Conservation (phyloP, 495 filamentous ascomycete genomes). For the Chaetomidium leptoderma region DNA sequence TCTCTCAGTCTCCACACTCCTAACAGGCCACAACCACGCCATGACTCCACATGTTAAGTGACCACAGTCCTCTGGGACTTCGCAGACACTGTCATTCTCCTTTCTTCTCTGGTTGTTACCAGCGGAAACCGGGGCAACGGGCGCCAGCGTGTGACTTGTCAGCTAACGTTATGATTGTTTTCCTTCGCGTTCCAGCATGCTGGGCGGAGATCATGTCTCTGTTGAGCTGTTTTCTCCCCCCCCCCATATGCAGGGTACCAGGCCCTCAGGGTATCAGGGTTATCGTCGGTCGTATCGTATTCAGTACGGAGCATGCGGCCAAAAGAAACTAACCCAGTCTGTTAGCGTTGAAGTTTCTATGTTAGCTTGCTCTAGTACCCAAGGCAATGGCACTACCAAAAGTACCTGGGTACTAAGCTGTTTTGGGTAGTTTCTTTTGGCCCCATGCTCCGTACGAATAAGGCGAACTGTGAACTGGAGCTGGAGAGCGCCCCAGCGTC, state of each 20-base stretch:
- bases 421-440: too few relatives aligned
- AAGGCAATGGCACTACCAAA: too few relatives aligned
- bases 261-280: too few relatives aligned
- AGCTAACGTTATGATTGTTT: neutral
- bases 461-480: neutral
- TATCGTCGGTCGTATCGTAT: neutral
- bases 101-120: neutral
- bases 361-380: too few relatives aligned
- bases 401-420: too few relatives aligned
- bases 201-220: constrained; percentile 4
- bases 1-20: neutral
- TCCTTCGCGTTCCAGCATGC: neutral
- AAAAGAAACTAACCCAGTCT: neutral
- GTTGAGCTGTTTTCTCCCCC: neutral
- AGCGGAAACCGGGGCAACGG: neutral
- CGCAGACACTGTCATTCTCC: too few relatives aligned
- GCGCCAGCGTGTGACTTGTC: neutral
- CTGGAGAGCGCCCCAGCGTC: neutral
- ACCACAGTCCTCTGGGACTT: too few relatives aligned
- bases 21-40: neutral
- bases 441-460: too few relatives aligned
- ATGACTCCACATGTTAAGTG: neutral
- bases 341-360: too few relatives aligned
- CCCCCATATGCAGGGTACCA: neutral
- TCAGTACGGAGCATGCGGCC: neutral